A percentile compares a stretch with the other conserved stretches of the same genome.
Evolutionary conservation across 1,284 basidiomycete species (phyloP).

Genomic region (Psilocybe mexicana): DNA sequence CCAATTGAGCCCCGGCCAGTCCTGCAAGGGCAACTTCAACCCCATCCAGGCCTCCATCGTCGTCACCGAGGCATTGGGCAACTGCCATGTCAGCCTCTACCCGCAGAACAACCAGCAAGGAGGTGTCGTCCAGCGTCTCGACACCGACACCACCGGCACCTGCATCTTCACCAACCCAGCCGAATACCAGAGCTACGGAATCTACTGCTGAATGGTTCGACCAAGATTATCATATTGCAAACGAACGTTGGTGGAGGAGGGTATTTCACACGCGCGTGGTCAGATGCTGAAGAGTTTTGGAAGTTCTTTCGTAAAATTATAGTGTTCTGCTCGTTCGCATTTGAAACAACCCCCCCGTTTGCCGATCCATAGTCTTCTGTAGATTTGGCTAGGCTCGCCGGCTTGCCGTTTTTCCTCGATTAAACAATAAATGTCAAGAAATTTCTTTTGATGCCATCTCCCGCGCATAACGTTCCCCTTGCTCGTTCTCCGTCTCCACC

Average conservation of each 20-base stretch:
- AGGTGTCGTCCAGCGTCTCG: conserved; percentile 6
- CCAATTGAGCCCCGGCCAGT: neutral
- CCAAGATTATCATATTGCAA: neutral
- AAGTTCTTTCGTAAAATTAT: too few species aligned
- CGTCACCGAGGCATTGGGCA: conserved; percentile 5
- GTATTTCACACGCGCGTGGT: too few species aligned
- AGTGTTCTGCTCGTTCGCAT: too few species aligned
- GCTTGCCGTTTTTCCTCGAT: too few species aligned
- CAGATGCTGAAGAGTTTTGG: too few species aligned
- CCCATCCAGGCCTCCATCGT: conserved; percentile 8
- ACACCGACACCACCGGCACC: conserved; percentile 5
- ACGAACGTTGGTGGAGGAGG: too few species aligned
- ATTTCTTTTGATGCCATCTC: neutral
- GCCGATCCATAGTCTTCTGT: too few species aligned
- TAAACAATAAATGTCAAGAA: too few species aligned
- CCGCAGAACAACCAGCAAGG: conserved; percentile 6
- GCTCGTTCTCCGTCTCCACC: conserved; percentile 18
- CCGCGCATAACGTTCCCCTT: conserved; percentile 15
- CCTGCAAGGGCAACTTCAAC: conserved; percentile 9
- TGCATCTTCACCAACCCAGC: conserved; percentile 6
- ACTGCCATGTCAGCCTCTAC: conserved; percentile 11
- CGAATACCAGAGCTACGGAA: conserved; percentile 6
- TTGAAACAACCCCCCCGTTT: too few species aligned
- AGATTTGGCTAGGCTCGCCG: too few species aligned
- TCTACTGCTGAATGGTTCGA: neutral